Evolutionary conservation across 192 early-diverging fungal species (phyloP).

Genomic region (Gorgonomyces haynaldii): DNA sequence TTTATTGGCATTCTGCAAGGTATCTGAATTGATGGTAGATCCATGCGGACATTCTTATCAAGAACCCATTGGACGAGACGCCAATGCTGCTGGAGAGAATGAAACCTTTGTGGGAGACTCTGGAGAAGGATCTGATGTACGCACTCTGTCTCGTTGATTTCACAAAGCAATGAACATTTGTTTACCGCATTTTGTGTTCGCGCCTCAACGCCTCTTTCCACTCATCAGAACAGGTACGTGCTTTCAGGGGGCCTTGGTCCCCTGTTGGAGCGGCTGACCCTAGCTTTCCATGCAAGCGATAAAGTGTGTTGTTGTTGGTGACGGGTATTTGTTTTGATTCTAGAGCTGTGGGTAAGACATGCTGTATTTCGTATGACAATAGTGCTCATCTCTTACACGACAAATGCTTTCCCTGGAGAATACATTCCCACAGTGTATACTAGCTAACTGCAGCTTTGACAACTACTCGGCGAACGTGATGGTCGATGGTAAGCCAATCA

Average conservation of each 20-base stretch:
- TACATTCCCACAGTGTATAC: constrained; percentile 99
- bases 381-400: constrained; percentile 94
- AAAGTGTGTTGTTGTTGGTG: constrained; percentile 84
- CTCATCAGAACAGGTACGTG: too few species aligned
- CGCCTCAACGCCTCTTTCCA: too few species aligned
- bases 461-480: constrained; percentile 99
- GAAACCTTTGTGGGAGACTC: constrained; percentile 37
- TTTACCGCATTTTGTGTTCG: too few species aligned
- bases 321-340: constrained; percentile 50
- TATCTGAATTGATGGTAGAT: constrained; percentile 26
- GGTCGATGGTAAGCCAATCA: constrained; percentile 98
- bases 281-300: constrained; percentile 88
- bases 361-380: constrained; percentile 34
- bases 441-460: constrained; percentile 60
- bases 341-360: constrained; percentile 91
- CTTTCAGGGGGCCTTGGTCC: too few species aligned
- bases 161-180: constrained; percentile 11
- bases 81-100: constrained; percentile 22
- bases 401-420: constrained; percentile 99
- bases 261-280: too few species aligned
- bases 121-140: constrained; percentile 55
- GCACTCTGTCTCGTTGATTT: constrained; percentile 54
- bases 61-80: constrained; percentile 26
- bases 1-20: constrained; percentile 61
- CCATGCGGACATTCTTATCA: constrained; percentile 63